Conservation (phyloP, 805 yeast genomes). For the Yarrowia sp. region DNA sequence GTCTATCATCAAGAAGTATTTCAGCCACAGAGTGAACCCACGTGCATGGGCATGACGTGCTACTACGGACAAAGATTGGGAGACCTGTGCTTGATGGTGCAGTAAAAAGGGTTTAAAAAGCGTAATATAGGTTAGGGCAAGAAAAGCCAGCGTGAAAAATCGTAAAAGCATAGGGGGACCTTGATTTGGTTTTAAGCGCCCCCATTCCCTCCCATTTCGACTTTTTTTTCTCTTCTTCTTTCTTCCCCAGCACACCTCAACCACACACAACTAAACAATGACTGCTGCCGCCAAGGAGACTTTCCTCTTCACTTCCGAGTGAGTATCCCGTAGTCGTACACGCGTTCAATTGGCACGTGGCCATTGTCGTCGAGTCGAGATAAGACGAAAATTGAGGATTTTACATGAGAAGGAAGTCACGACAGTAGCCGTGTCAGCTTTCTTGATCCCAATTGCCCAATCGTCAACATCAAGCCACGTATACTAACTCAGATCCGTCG, state of each 20-base stretch:
- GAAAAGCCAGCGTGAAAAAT: slow-evolving; percentile 38
- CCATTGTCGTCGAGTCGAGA: background rate
- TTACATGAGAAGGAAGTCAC: too few relatives aligned
- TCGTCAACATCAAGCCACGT: too few relatives aligned
- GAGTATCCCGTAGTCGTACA: slow-evolving; percentile 34
- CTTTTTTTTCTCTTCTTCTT: slow-evolving; percentile 22
- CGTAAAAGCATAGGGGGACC: slow-evolving; percentile 28
- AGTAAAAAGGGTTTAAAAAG: slow-evolving; percentile 26
- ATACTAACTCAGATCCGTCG: slow-evolving; percentile 55
- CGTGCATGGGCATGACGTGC: slow-evolving; percentile 38
- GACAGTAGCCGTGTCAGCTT: too few relatives aligned
- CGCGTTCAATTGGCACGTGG: slow-evolving; percentile 1
- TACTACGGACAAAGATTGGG: slow-evolving; percentile 25
- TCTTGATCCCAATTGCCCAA: too few relatives aligned
- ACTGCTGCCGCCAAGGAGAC: slow-evolving; percentile 51
- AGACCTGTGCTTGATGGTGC: slow-evolving; percentile 25
- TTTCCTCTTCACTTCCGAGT: slow-evolving; percentile 71
- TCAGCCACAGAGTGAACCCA: slow-evolving; percentile 37
- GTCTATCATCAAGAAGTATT: background rate
- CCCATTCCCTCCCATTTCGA: slow-evolving; percentile 20
- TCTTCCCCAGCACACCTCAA: slow-evolving; percentile 39
- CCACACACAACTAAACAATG: slow-evolving; percentile 42
- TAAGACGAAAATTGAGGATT: background rate
- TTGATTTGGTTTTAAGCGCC: slow-evolving; percentile 38
- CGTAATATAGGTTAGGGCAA: slow-evolving; percentile 35